These are phyloP conservation scores for Saccharomyces pastorianus DNA, from an alignment of 1,139 yeast species.

Conservation along the genomic window DNA sequence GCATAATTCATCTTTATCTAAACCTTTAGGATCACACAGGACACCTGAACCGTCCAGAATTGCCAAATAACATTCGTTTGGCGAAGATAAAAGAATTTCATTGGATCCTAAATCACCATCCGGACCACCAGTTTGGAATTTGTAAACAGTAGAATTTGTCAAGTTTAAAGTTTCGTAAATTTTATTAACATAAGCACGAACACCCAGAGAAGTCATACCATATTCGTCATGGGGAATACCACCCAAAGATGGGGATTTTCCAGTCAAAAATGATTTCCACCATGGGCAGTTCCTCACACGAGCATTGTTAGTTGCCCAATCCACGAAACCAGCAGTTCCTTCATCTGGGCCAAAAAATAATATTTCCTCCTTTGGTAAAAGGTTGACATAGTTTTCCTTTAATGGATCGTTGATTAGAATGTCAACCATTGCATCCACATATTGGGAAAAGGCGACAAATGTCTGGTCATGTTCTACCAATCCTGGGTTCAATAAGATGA, in stretches of 20 bases:
- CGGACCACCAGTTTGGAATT: constrained; percentile 97
- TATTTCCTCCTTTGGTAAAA: constrained; percentile 78
- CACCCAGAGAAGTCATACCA: constrained; percentile 96
- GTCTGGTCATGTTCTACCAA: constrained; percentile 71
- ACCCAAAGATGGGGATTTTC: constrained; percentile 84
- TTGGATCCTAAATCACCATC: constrained; percentile 97
- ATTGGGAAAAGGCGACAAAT: constrained; percentile 81
- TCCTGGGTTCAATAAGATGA: constrained; percentile 73
- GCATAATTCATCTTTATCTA: constrained; percentile 68
- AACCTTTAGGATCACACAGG: constrained; percentile 82
- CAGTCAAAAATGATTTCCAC: constrained; percentile 99
- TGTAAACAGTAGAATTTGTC: constrained; percentile 52
- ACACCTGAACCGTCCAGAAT: constrained; percentile 96
- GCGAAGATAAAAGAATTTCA: constrained; percentile 75
- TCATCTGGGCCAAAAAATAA: constrained; percentile 97
- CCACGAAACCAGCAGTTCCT: constrained; percentile 90
- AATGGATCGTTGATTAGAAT: constrained; percentile 71
- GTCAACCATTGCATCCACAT: constrained; percentile 85
- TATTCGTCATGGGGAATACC: constrained; percentile 98
- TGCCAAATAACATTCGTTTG: constrained; percentile 74
- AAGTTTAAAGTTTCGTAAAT: constrained; percentile 73
- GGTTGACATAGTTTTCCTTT: constrained; percentile 79
- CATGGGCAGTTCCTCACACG: constrained; percentile 89
- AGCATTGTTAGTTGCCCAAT: constrained; percentile 98
- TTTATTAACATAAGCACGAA: constrained; percentile 84